Base-by-base conservation (phyloP, 495 filamentous ascomycete genomes). In the Penicillium waksmanii region DNA sequence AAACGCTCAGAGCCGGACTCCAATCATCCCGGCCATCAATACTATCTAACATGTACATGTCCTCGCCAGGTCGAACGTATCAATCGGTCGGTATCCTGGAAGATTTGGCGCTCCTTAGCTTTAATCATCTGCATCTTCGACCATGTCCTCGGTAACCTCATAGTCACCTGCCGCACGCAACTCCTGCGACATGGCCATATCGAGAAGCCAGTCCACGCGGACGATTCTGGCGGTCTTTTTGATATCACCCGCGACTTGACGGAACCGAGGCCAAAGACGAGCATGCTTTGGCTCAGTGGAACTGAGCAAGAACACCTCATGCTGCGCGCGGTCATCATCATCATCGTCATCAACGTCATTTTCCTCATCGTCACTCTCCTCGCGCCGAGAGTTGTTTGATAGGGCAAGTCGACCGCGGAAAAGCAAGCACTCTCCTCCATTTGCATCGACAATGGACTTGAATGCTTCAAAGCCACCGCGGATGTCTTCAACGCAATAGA, bases 111-210 rank as follows among this genome's bases (percentile, higher is more conserved):
- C 27, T 31, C 8, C 27, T 31, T 9, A 31, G 27, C 8, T 51
- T 59, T 62, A 76, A 52, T 76, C 63, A 15, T 75, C 66, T 38
- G 49, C 54, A 27, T 66, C 53, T 34, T 61, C 64, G 6, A 63
- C 61, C 66, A 69, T 77, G 8, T 71, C 69, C 47, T 79, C 77
- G 12, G 59, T 67, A 63, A 81, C 59, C 64, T 78, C 75, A 73
- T 92, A 96, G 55, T 77, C 79, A 31, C 86, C 80, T 42, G 85
- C 77, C 71, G 87, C 87, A 18, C 77, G 78, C 48, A 90, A 62
- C 66, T 89, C 77, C 76, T 99, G 95, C 55, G 83, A 86, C 90
- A 98, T 92, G 4, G 91, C 91, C 60, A 91, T 85, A 58, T 92
- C 88, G 64, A 98, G 74, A 63, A 98, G 68, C 96, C 96, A 99